Conservation (phyloP, 1,284 basidiomycete species). For the Gymnopus androsaceus region DNA sequence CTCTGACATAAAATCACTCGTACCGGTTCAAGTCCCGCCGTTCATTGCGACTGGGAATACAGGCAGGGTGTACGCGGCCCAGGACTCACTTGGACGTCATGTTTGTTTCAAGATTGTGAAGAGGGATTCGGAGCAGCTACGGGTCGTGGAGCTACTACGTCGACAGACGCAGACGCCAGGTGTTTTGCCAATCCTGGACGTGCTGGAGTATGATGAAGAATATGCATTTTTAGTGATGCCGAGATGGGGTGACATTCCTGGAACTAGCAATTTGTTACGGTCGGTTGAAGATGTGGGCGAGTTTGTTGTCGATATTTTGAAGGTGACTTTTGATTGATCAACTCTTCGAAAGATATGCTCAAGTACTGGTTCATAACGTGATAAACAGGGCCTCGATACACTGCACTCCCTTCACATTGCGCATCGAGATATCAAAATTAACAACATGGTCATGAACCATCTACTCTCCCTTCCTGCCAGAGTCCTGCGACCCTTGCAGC, state of each 20-base stretch:
- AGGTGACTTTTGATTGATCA: not conserved
- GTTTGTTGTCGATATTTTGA: slow-evolving; percentile 8
- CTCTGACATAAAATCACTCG: not conserved
- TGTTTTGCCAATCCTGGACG: slow-evolving; percentile 9
- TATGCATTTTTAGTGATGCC: slow-evolving; percentile 14
- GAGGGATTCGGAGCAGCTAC: slow-evolving; percentile 4
- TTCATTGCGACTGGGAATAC: slow-evolving; percentile 11
- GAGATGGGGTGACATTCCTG: slow-evolving; percentile 14
- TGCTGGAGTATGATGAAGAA: slow-evolving; percentile 8
- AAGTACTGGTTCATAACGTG: too few species aligned
- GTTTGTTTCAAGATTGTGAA: slow-evolving; percentile 11
- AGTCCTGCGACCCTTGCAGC: not conserved
- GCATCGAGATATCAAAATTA: slow-evolving; percentile 13
- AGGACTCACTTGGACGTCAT: slow-evolving; percentile 7
- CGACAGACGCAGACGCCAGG: slow-evolving; percentile 2
- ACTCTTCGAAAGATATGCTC: not conserved
- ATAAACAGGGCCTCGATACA: slow-evolving; percentile 13
- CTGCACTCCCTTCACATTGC: slow-evolving; percentile 10
- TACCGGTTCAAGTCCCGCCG: slow-evolving; percentile 2
- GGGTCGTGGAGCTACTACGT: slow-evolving; percentile 7
- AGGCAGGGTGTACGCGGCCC: slow-evolving; percentile 11
- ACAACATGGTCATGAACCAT: slow-evolving; percentile 14
- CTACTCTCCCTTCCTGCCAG: slow-evolving; percentile 8
- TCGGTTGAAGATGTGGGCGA: not conserved
- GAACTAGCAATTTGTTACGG: slow-evolving; percentile 7